Conservation (phyloP, 2,329 filamentous ascomycete genomes). For the Trichocomaceae sp. region DNA sequence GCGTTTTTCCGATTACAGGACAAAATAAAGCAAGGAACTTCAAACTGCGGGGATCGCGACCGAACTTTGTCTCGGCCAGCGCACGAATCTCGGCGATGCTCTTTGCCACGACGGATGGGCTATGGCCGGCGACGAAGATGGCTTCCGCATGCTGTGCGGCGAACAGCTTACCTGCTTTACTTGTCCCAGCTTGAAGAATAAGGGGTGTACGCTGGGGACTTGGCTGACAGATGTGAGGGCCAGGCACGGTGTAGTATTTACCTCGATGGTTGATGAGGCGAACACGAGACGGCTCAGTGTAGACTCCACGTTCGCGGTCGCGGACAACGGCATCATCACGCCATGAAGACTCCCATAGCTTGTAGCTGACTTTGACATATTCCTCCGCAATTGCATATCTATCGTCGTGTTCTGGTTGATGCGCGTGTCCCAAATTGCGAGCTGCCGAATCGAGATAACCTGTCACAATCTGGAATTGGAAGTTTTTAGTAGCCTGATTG, state of each 20-base stretch:
- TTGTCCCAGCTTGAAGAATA: slow-evolving; percentile 64
- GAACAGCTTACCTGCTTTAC: slow-evolving; percentile 58
- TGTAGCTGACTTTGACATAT: slow-evolving; percentile 59
- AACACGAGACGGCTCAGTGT: slow-evolving; percentile 53
- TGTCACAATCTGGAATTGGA: slow-evolving; percentile 51
- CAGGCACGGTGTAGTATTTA: slow-evolving; percentile 57
- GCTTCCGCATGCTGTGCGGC: slow-evolving; percentile 65
- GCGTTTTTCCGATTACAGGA: slow-evolving; percentile 58
- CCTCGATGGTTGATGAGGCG: slow-evolving; percentile 61
- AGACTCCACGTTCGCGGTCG: slow-evolving; percentile 53
- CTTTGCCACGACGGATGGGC: slow-evolving; percentile 54
- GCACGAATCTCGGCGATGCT: slow-evolving; percentile 58
- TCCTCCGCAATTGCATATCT: slow-evolving; percentile 59
- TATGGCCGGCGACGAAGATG: slow-evolving; percentile 63
- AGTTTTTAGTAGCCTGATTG: not conserved
- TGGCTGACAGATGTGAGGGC: slow-evolving; percentile 60
- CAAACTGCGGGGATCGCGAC: slow-evolving; percentile 54
- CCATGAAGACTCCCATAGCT: slow-evolving; percentile 63
- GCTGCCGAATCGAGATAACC: slow-evolving; percentile 63
- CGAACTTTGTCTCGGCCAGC: slow-evolving; percentile 46
- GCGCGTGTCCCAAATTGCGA: slow-evolving; percentile 52
- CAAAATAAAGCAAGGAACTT: slow-evolving; percentile 63
- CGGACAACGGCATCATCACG: slow-evolving; percentile 58
- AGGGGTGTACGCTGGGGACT: slow-evolving; percentile 63
- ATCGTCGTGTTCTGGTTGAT: slow-evolving; percentile 58